phyloP scores from a whole-genome alignment of 768 basidiomycete genomes.

The Russula dissimulans region DNA sequence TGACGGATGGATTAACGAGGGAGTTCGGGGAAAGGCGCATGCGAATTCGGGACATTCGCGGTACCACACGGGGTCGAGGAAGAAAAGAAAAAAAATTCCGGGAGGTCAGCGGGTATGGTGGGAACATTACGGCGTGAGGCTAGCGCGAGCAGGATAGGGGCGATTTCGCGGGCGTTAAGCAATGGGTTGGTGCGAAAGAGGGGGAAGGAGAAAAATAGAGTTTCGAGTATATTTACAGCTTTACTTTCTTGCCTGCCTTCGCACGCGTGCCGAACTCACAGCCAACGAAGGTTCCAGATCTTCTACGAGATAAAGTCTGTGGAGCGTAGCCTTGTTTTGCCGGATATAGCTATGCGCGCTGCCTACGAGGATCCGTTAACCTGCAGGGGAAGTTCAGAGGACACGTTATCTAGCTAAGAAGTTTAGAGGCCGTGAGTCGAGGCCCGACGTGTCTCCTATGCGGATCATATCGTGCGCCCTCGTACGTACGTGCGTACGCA shows the following conservation, averaged over 20 bases:
- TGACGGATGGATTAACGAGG: not conserved
- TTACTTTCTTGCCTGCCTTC: not conserved
- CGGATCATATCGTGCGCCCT: constrained; percentile 11
- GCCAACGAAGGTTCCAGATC: constrained; percentile 11
- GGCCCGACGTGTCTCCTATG: not conserved
- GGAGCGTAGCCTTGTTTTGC: constrained; percentile 1
- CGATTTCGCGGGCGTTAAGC: not conserved
- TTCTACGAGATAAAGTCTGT: constrained; percentile 17
- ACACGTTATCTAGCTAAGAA: not conserved
- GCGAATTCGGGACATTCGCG: constrained; percentile 7
- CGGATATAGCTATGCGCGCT: constrained; percentile 2
- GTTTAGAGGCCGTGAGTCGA: not conserved
- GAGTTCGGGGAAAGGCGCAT: not conserved
- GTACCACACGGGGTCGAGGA: not conserved
- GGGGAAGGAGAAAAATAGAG: not conserved
- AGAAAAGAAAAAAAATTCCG: not conserved
- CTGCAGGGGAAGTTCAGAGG: not conserved
- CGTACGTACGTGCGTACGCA: constrained; percentile 5
- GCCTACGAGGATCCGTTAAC: constrained; percentile 4
- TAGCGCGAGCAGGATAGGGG: not conserved
- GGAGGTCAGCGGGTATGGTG: not conserved
- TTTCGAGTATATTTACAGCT: not conserved
- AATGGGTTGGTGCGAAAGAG: not conserved
- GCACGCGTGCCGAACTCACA: not conserved
- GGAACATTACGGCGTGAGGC: too few species aligned